phyloP scores from a whole-genome alignment of 176 grass and related monocot species.

The Carex littledalei region DNA sequence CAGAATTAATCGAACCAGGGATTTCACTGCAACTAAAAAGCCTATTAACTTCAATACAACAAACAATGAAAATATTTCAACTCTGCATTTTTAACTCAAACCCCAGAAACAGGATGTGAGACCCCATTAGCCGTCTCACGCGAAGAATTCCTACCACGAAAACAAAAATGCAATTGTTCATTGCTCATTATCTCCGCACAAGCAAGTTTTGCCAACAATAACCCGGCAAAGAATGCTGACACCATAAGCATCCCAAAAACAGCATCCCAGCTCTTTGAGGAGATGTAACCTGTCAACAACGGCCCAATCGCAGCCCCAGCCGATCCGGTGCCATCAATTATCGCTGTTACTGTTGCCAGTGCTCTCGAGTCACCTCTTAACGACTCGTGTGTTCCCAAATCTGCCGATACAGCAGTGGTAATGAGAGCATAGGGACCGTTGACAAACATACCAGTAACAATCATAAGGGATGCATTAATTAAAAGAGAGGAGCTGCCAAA shows the following conservation, averaged over 20 bases:
- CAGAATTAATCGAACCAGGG: not conserved
- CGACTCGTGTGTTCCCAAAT: constrained; percentile 72
- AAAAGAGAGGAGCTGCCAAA: constrained; percentile 56
- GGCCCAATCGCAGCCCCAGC: constrained; percentile 67
- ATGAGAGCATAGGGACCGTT: constrained; percentile 83
- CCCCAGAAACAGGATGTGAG: not conserved
- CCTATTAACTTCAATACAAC: not conserved
- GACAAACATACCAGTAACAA: constrained; percentile 74
- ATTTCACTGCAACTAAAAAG: not conserved
- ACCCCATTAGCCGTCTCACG: not conserved
- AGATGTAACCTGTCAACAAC: constrained; percentile 72
- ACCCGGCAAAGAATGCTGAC: constrained; percentile 65
- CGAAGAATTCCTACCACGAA: not conserved
- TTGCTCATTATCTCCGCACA: constrained; percentile 41
- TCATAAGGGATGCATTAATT: constrained; percentile 69
- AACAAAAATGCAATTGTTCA: constrained; percentile 12
- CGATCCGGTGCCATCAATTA: constrained; percentile 79
- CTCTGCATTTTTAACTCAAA: not conserved
- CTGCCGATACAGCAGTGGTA: constrained; percentile 77
- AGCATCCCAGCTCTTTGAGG: constrained; percentile 52
- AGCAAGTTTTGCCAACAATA: constrained; percentile 63
- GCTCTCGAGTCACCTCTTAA: constrained; percentile 63
- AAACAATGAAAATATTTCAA: not conserved
- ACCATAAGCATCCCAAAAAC: constrained; percentile 79
- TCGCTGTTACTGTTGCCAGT: constrained; percentile 72